Evolutionary conservation across 2,329 filamentous ascomycete species (phyloP).

Genomic region (Davidsoniella eucalypti): DNA sequence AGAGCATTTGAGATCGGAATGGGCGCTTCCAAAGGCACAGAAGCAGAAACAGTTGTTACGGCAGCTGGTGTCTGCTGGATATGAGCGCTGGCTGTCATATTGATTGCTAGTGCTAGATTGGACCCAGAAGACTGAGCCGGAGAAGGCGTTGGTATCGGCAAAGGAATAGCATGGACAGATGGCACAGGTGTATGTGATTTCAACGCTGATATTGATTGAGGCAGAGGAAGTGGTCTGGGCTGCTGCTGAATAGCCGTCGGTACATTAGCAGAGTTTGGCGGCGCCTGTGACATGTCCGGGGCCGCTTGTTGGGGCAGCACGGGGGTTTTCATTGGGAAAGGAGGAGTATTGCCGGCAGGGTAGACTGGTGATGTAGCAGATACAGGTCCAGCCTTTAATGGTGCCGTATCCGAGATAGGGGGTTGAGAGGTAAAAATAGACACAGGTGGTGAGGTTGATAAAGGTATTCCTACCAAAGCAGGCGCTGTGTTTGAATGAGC

Average conservation of each 20-base stretch:
- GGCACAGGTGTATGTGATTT: background rate
- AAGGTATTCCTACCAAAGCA: background rate
- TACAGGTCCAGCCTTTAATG: too few species aligned
- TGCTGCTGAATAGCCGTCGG: background rate
- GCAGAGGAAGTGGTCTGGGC: background rate
- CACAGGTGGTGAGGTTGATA: too few species aligned
- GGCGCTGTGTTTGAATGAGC: background rate
- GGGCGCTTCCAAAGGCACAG: slow-evolving; percentile 7
- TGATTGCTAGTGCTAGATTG: background rate
- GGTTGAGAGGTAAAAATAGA: too few species aligned
- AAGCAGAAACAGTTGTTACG: slow-evolving; percentile 7
- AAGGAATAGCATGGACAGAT: slow-evolving; percentile 2
- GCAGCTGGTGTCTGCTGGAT: background rate
- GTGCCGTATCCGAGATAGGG: too few species aligned
- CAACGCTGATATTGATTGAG: background rate
- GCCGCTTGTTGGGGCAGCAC: too few species aligned
- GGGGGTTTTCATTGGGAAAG: too few species aligned
- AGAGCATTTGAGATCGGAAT: slow-evolving; percentile 6
- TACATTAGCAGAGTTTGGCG: too few species aligned
- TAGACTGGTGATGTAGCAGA: too few species aligned
- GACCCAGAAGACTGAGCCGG: background rate
- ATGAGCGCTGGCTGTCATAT: background rate
- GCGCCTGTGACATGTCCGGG: too few species aligned
- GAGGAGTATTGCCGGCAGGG: too few species aligned
- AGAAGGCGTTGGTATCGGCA: background rate